Evolutionary conservation across 2,329 filamentous ascomycete genomes (phyloP).

Genomic region (Aaosphaeria arxii): DNA sequence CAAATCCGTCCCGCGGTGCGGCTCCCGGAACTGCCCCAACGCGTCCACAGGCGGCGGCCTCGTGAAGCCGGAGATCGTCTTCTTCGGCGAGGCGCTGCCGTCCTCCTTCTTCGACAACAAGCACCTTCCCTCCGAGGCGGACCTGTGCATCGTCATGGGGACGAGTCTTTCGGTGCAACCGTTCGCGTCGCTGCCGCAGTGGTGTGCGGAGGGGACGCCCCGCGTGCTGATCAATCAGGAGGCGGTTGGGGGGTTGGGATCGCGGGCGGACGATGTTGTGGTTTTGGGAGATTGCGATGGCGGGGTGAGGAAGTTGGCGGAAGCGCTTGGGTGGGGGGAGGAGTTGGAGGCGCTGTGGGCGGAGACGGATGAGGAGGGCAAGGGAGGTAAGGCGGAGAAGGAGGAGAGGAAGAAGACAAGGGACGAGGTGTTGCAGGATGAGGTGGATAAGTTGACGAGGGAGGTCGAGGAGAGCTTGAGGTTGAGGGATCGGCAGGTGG

Average conservation of each 20-base stretch:
- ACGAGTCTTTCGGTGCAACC: conserved; percentile 86
- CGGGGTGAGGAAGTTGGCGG: conserved; percentile 74
- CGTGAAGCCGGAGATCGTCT: conserved; percentile 93
- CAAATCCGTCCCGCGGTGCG: conserved; percentile 70
- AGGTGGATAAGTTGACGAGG: conserved; percentile 56
- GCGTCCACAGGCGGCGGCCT: conserved; percentile 52
- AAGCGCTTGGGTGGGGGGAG: conserved; percentile 77
- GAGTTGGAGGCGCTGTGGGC: conserved; percentile 80
- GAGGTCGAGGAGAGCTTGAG: conserved; percentile 56
- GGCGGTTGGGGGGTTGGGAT: conserved; percentile 74
- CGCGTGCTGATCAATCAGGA: conserved; percentile 87
- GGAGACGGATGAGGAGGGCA: conserved; percentile 55
- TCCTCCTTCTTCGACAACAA: conserved; percentile 61
- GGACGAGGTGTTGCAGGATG: conserved; percentile 57
- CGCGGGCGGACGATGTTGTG: conserved; percentile 78
- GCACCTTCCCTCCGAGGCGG: conserved; percentile 58
- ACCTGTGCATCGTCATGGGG: conserved; percentile 81
- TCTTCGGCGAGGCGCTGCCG: conserved; percentile 79
- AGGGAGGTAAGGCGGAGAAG: conserved; percentile 24
- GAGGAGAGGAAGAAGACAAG: conserved; percentile 38
- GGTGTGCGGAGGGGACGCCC: conserved; percentile 62
- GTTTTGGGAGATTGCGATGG: conserved; percentile 79
- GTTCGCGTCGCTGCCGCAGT: conserved; percentile 75
- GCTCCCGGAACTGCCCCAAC: conserved; percentile 51
- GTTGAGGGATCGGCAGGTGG: conserved; percentile 23